Conservation (phyloP, 2,329 filamentous ascomycete species). For the Bipolaris sorokiniana region DNA sequence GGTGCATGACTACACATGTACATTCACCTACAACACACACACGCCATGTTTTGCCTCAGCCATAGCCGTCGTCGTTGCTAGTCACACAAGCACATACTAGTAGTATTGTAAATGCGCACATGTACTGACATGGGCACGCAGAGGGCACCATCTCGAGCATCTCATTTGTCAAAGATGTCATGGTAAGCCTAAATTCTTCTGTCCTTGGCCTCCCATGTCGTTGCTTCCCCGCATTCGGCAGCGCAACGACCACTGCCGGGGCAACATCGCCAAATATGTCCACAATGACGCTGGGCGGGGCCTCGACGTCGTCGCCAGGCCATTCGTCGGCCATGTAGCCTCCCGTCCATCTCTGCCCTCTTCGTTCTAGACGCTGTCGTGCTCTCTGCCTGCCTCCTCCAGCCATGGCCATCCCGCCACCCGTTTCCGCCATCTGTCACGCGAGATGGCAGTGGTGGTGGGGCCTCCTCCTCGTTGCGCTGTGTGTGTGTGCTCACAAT, state of each 20-base stretch:
- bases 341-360: constrained; percentile 29
- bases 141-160: constrained; percentile 85
- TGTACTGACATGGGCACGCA: constrained; percentile 50
- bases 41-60: constrained; percentile 35
- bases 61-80: constrained; percentile 21
- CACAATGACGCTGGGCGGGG: constrained; percentile 28
- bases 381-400: constrained; percentile 26
- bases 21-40: not conserved
- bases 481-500: constrained; percentile 35
- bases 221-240: constrained; percentile 41
- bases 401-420: constrained; percentile 24
- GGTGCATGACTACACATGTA: no score
- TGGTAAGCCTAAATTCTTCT: constrained; percentile 63
- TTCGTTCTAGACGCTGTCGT: constrained; percentile 19
- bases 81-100: constrained; percentile 17
- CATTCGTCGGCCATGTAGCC: constrained; percentile 31
- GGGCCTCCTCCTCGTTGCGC: constrained; percentile 22
- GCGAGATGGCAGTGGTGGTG: constrained; percentile 29
- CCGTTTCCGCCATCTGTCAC: constrained; percentile 37
- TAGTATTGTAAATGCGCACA: no score
- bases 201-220: constrained; percentile 14
- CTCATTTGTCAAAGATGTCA: constrained; percentile 81
- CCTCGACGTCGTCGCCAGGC: constrained; percentile 26
- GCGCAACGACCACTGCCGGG: constrained; percentile 29
- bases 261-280: constrained; percentile 31